Percentiles rank a stretch among this genome's conserved stretches.
Conservation (phyloP, 1,284 basidiomycete species). For the Rhodotorula sp. region DNA sequence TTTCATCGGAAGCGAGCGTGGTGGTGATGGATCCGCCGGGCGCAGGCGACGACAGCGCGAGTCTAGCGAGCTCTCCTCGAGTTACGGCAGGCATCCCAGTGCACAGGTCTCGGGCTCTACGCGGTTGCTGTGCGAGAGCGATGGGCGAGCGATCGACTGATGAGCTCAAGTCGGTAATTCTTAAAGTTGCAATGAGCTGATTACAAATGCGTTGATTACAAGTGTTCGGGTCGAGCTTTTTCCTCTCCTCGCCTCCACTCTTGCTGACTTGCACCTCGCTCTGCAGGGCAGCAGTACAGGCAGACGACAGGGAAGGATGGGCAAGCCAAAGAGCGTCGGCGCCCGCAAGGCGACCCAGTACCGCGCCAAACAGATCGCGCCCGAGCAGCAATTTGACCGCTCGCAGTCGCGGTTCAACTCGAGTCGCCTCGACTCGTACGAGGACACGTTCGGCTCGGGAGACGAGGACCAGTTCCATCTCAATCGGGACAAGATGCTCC, state of each 20-base stretch:
- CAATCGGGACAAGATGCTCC: slow-evolving; percentile 38
- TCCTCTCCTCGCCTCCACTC: neutral
- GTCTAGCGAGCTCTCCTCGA: neutral
- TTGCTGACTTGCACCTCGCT: neutral
- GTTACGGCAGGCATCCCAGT: neutral
- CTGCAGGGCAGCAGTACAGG: too few species aligned
- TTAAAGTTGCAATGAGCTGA: too few species aligned
- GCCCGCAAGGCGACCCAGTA: slow-evolving; percentile 26
- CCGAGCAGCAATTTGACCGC: slow-evolving; percentile 21
- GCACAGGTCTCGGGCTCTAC: neutral
- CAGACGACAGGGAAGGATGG: neutral
- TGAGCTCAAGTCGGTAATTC: too few species aligned
- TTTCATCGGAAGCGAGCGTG: neutral
- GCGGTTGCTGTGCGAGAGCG: too few species aligned
- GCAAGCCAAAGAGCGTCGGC: slow-evolving; percentile 8
- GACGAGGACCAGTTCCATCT: slow-evolving; percentile 40
- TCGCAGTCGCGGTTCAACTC: neutral
- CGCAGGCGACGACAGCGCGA: neutral
- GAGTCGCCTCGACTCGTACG: slow-evolving; percentile 21
- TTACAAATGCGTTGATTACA: too few species aligned
- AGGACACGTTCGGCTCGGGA: slow-evolving; percentile 27
- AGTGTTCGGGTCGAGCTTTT: neutral
- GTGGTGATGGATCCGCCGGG: neutral
- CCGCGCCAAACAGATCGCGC: slow-evolving; percentile 15
- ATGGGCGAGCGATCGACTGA: too few species aligned